These are phyloP conservation scores for Kandelia obovata DNA, from an alignment of 345 rosid species.

Conservation along the genomic window DNA sequence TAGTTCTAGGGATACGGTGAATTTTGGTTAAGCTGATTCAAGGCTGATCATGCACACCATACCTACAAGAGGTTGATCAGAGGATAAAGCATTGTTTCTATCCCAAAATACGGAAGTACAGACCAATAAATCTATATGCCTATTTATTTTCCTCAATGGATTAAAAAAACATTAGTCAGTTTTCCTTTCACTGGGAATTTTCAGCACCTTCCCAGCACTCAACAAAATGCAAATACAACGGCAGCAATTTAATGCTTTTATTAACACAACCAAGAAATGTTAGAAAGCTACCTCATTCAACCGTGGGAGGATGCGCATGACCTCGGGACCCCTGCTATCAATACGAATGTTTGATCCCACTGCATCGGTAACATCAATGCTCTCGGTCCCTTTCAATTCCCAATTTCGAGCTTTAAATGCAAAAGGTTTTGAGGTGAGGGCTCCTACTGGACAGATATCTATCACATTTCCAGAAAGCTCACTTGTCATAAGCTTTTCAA, in stretches of 20 bases:
- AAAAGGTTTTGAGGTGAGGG: constrained; percentile 95
- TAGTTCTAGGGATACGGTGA: no score
- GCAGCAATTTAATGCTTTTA: background rate
- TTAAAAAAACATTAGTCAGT: background rate
- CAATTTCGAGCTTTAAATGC: constrained; percentile 98
- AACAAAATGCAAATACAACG: background rate
- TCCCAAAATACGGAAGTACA: no score
- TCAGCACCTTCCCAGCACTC: background rate
- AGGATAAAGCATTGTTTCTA: no score
- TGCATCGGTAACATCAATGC: constrained; percentile 90
- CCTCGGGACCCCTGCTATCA: constrained; percentile 99
- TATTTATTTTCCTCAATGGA: no score
- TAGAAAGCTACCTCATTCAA: constrained; percentile 70
- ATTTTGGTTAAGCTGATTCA: no score
- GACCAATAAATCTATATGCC: no score
- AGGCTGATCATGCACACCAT: no score
- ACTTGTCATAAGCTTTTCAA: constrained; percentile 98
- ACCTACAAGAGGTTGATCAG: no score
- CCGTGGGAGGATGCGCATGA: constrained; percentile 85
- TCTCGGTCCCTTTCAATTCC: constrained; percentile 98
- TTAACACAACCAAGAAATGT: constrained; percentile 10
- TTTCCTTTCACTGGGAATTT: background rate
- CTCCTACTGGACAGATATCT: constrained; percentile 98
- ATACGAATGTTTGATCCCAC: constrained; percentile 96
- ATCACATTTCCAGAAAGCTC: constrained; percentile 98